Conservation (phyloP, 2,329 filamentous ascomycete species). For the Anisogramma anomala region DNA sequence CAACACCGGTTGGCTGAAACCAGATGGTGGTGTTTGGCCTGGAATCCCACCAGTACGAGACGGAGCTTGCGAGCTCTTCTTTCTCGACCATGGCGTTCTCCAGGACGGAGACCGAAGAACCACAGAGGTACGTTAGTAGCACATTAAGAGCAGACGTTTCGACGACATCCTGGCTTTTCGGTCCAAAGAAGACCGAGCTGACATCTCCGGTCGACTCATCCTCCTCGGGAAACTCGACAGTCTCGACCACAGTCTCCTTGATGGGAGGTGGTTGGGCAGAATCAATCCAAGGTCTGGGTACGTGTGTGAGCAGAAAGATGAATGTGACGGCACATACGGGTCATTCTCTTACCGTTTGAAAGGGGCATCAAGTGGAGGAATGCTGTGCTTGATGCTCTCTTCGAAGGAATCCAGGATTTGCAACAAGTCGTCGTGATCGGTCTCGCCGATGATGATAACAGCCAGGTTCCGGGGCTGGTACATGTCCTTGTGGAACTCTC, state of each 20-base stretch:
- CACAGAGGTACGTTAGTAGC: slow-evolving; percentile 75
- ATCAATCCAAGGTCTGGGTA: slow-evolving; percentile 66
- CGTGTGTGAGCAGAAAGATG: background rate
- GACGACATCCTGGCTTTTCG: slow-evolving; percentile 60
- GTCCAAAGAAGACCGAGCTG: slow-evolving; percentile 75
- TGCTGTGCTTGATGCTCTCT: slow-evolving; percentile 68
- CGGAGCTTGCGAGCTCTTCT: slow-evolving; percentile 79
- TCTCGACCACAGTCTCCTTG: slow-evolving; percentile 60
- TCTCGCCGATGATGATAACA: slow-evolving; percentile 81
- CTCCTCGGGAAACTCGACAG: slow-evolving; percentile 86
- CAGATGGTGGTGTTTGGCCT: slow-evolving; percentile 75
- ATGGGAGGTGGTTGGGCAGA: slow-evolving; percentile 67
- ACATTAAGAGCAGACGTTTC: slow-evolving; percentile 65
- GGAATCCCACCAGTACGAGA: slow-evolving; percentile 67
- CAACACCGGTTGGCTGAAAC: slow-evolving; percentile 77
- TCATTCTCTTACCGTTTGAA: slow-evolving; percentile 51
- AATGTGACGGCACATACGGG: background rate
- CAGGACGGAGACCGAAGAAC: slow-evolving; percentile 82
- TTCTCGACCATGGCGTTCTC: slow-evolving; percentile 89
- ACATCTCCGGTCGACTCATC: slow-evolving; percentile 91
- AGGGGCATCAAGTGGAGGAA: slow-evolving; percentile 61
- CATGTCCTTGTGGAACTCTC: slow-evolving; percentile 92
- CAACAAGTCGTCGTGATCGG: slow-evolving; percentile 71
- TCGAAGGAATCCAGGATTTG: slow-evolving; percentile 81
- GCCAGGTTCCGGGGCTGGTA: slow-evolving; percentile 96